Percentiles rank a stretch among this genome's conserved stretches.
phyloP scores from a whole-genome alignment of 1,284 basidiomycete species.

The Phaffia rhodozyma region DNA sequence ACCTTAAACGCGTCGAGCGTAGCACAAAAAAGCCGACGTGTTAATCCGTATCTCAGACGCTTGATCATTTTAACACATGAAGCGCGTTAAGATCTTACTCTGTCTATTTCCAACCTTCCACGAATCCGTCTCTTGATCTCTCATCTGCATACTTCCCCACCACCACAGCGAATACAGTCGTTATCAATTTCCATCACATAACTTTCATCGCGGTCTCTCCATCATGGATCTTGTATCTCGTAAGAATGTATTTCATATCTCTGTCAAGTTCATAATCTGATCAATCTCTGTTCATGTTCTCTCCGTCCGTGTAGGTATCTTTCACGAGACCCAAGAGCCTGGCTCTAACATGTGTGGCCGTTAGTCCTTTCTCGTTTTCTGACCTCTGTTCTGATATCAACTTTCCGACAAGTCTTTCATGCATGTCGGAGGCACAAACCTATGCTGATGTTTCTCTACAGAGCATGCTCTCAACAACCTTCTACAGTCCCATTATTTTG shows the following conservation, averaged over 20 bases:
- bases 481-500: constrained; percentile 44
- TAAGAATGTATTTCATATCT: constrained; percentile 18
- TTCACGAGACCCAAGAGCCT: constrained; percentile 34
- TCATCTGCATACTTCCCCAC: too few relatives aligned
- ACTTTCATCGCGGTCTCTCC: too few relatives aligned
- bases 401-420: neutral
- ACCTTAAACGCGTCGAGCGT: too few relatives aligned
- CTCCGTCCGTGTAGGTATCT: constrained; percentile 26
- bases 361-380: neutral
- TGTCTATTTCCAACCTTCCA: too few relatives aligned
- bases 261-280: constrained; percentile 3
- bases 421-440: constrained; percentile 26
- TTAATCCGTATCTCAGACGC: too few relatives aligned
- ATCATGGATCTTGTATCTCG: constrained; percentile 33
- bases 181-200: too few relatives aligned
- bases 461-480: constrained; percentile 32
- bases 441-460: constrained; percentile 26
- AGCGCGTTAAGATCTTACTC: too few relatives aligned
- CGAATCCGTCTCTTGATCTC: too few relatives aligned
- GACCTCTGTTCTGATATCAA: neutral
- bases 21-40: too few relatives aligned
- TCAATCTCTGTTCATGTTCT: neutral
- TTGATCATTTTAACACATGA: too few relatives aligned
- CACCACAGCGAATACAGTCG: too few relatives aligned
- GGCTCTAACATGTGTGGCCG: constrained; percentile 35